Base-by-base conservation (phyloP, 2,329 filamentous ascomycete genomes). In the Aspergillus udagawae region DNA sequence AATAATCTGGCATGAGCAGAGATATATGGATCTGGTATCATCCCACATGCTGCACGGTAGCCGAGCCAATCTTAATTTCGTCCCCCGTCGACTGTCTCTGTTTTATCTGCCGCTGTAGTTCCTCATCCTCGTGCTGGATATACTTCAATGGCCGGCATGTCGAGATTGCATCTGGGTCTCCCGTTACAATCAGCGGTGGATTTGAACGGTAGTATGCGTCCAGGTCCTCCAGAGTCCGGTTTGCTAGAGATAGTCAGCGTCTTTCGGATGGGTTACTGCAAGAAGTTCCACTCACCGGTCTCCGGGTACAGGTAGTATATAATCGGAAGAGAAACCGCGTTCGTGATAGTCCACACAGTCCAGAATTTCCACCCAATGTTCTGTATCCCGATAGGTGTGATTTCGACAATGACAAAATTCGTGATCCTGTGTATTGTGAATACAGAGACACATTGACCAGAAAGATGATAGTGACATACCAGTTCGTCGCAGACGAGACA, bases 401-500 rank as follows among this genome's bases (percentile, higher is more conserved):
- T 75, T 57, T 77, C 68, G 14, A 77, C 75, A 21, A 78, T 70
- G n/a, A 64, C 64, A 51, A 68, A 68, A 23, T 69, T 68, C 0
- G 62, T 65, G 38, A 67, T 63, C 65, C 63, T 65, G 20, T 6
- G 29, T 23, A 20, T 8, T 4, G 14, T 10, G 12, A 21, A 17
- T 12, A 42, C 2, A 2, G 1, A 4, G 20, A 3, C 17, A 4
- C 0, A 29, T 1, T 4, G 28, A 47, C 4, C 21, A 3, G 3
- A 42, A 17, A n/a, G 8, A 32, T 7, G 27, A 75, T 63, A 72
- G 70, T 20, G 73, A 71, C 53, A 41, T 51, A 66, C 79, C 80
- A 82, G 51, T 82, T 81, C 0, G 79, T 81, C 1, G 77, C 79
- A 3, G 78, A 80, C 0, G 75, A 78, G 0, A 80, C 56, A 0